Evolutionary conservation across 2,329 filamentous ascomycete species (phyloP), one percentile per base, ranked within the genome.

Genomic region (Fusarium sp.): DNA sequence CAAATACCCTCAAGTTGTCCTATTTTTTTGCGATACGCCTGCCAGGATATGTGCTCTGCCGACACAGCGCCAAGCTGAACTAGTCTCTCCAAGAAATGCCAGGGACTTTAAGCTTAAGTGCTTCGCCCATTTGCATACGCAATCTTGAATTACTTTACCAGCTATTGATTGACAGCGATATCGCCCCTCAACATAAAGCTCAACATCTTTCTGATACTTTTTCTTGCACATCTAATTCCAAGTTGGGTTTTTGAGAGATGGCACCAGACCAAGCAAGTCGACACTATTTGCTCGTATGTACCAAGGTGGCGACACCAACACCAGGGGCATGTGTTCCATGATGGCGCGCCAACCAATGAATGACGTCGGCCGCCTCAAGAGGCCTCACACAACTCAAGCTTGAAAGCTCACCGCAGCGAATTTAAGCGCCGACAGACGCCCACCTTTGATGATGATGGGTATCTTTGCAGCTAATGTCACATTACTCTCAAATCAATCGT

Each of bases 401-500:
- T 36, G 51, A 57, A 43, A 53, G 58, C 58, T 68, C 52, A 56
- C 50, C 61, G 52, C 61, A 63, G 28, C 49, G 56, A 69, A 72
- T 73, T 54, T 65, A 74, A 72, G 72, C 72, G 72, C 72, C 72
- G 49, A 69, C 60, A 67, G 69, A 63, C 72, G 64, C 68, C 70
- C 65, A 63, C 48, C 61, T 58, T 43, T 28, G 40, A 58, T 51
- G 26, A 56, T 68, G 56, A 28, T 28, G 33, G 49, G 50, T 42
- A 33, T 34, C 33, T 44, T 56, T 56, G 57, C 57, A 38, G 40
- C 59, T 45, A 68, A 49, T 50, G 44, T 66, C 57, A 55, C 67
- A 39, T 22, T 31, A 24, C 58, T 49, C 59, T 64, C 58, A 68
- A 67, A 63, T 60, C 63, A 58, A 59, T 51, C 39, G 39, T 22